Evolutionary conservation across 257 asterid genomes (phyloP).

Genomic region (Eucommia ulmoides): DNA sequence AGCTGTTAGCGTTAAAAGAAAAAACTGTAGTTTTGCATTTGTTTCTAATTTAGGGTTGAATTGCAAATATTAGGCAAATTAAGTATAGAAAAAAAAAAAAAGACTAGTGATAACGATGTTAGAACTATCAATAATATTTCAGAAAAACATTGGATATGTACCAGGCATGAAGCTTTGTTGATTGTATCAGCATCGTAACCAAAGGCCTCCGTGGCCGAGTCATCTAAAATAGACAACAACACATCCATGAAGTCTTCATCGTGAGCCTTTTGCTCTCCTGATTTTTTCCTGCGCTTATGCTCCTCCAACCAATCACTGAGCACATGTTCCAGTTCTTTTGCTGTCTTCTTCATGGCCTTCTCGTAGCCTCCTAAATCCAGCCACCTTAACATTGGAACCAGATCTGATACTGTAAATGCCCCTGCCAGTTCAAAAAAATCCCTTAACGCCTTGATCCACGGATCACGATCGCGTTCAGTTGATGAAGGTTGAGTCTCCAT

Average conservation of each 20-base stretch:
- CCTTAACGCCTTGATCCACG: constrained; percentile 27
- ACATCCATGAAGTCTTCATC: constrained; percentile 35
- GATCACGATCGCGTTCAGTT: constrained; percentile 7
- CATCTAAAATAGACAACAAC: constrained; percentile 27
- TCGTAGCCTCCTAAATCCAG: constrained; percentile 47
- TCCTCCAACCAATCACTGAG: constrained; percentile 36
- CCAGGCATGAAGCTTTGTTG: constrained; percentile 46
- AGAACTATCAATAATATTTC: too few relatives aligned
- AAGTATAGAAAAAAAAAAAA: too few relatives aligned
- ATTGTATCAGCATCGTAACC: constrained; percentile 15
- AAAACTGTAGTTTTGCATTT: too few relatives aligned
- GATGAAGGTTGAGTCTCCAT: background rate
- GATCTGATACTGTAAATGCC: constrained; percentile 37
- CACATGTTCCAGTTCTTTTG: constrained; percentile 23
- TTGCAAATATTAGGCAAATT: too few relatives aligned
- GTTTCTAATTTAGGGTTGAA: too few relatives aligned
- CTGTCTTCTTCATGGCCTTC: constrained; percentile 29
- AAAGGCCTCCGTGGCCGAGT: constrained; percentile 13
- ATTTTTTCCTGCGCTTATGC: constrained; percentile 16
- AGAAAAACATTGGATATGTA: constrained; percentile 5
- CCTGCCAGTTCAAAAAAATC: constrained; percentile 31
- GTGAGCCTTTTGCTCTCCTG: background rate
- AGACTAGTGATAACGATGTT: too few relatives aligned
- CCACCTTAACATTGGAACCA: constrained; percentile 42
- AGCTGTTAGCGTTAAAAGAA: too few relatives aligned